These are phyloP conservation scores for Arthrobotrys musiformis DNA, from an alignment of 2,329 filamentous ascomycete genomes.

Conservation along the genomic window DNA sequence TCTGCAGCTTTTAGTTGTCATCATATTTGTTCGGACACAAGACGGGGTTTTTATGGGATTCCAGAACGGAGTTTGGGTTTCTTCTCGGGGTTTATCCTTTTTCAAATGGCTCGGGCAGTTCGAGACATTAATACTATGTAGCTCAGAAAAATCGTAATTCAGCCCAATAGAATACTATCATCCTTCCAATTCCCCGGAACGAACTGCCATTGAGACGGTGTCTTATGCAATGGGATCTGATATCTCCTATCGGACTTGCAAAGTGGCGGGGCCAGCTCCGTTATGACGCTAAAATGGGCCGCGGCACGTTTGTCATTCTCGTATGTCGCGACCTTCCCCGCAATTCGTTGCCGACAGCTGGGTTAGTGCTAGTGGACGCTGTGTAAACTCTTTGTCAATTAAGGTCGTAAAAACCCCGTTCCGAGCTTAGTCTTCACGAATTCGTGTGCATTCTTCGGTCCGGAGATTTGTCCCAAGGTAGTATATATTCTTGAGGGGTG, in stretches of 20 bases:
- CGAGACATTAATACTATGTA: background rate
- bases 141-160: background rate
- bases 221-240: too few relatives aligned
- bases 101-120: background rate
- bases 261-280: constrained; percentile 14
- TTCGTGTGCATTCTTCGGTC: constrained; percentile 37
- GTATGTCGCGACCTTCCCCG: constrained; percentile 28
- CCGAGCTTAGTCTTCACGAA: constrained; percentile 20
- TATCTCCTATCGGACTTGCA: constrained; percentile 28
- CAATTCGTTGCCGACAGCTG: constrained; percentile 53
- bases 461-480: constrained; percentile 8
- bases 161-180: too few relatives aligned
- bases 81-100: background rate
- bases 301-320: constrained; percentile 18
- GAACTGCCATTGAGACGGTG: too few relatives aligned
- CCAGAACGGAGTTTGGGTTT: constrained; percentile 1
- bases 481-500: background rate
- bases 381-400: background rate
- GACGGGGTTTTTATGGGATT: background rate
- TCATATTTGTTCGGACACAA: background rate
- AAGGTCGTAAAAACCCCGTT: constrained; percentile 16
- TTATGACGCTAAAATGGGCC: constrained; percentile 21
- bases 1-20: too few relatives aligned
- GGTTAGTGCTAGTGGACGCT: background rate
- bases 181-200: too few relatives aligned